Evolutionary conservation across 345 rosid species (phyloP).

Genomic region (Excoecaria cochinchinensis): DNA sequence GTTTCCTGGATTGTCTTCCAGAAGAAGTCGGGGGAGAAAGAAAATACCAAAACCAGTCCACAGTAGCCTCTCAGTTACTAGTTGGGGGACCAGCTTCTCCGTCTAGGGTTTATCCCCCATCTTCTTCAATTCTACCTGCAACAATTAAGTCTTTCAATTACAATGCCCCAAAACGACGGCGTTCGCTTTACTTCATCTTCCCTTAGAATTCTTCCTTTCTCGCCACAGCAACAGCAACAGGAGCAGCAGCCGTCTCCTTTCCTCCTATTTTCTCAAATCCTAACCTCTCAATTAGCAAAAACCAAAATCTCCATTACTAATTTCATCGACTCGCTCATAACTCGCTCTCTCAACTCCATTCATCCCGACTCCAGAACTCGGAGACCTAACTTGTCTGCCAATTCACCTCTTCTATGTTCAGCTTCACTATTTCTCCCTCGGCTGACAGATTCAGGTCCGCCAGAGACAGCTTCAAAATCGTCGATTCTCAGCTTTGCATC

Average conservation of each 20-base stretch:
- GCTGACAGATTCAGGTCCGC: conserved; percentile 12
- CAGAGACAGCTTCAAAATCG: conserved; percentile 18
- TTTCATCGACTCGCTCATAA: conserved; percentile 34
- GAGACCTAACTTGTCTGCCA: conserved; percentile 1
- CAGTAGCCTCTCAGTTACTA: neutral
- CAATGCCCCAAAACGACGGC: conserved; percentile 36
- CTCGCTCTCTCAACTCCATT: conserved; percentile 20
- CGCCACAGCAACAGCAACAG: conserved; percentile 8
- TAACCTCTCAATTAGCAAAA: conserved; percentile 29
- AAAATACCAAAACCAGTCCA: neutral
- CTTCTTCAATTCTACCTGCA: neutral
- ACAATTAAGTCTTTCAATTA: neutral
- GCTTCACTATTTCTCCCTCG: conserved; percentile 47
- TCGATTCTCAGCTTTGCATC: conserved; percentile 56
- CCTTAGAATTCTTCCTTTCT: conserved; percentile 31
- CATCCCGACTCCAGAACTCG: neutral
- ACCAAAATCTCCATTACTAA: conserved; percentile 31
- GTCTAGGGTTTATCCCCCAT: conserved; percentile 6
- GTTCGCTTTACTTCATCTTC: conserved; percentile 44
- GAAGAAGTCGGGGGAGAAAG: neutral
- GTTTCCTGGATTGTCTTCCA: neutral
- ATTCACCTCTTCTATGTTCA: conserved; percentile 44
- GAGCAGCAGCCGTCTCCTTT: neutral
- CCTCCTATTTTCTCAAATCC: conserved; percentile 14
- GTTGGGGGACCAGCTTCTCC: neutral